Evolutionary conservation across 2,329 filamentous ascomycete species (phyloP).

Genomic region (Aspergillus udagawae): DNA sequence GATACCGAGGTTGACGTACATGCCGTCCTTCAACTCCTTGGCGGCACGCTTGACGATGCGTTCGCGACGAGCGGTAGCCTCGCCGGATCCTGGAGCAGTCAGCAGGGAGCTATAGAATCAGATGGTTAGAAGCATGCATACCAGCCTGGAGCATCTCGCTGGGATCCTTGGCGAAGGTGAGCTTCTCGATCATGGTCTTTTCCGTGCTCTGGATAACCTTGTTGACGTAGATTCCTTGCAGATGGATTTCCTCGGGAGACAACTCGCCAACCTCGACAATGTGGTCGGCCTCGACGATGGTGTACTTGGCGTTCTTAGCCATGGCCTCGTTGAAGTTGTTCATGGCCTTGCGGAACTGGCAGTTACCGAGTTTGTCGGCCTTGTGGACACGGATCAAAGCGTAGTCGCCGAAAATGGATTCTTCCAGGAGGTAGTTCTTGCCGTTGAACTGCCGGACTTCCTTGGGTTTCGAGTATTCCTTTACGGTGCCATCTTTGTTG

Average conservation of each 20-base stretch:
- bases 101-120: neutral
- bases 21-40: conserved; percentile 79
- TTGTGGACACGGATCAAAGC: conserved; percentile 74
- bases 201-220: conserved; percentile 71
- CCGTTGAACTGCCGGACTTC: conserved; percentile 72
- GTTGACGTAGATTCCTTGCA: conserved; percentile 82
- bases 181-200: conserved; percentile 73
- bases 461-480: conserved; percentile 62
- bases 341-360: conserved; percentile 71
- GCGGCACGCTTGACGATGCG: conserved; percentile 75
- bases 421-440: conserved; percentile 71
- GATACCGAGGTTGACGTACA: conserved; percentile 87
- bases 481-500: conserved; percentile 77
- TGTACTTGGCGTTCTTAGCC: conserved; percentile 74
- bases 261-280: conserved; percentile 74
- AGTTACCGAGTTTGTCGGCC: conserved; percentile 74
- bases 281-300: conserved; percentile 81
- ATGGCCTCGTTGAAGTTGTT: conserved; percentile 72
- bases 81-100: conserved; percentile 41
- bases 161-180: conserved; percentile 67
- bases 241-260: conserved; percentile 67
- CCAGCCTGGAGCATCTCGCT: conserved; percentile 46
- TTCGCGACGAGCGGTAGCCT: conserved; percentile 69
- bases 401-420: conserved; percentile 70
- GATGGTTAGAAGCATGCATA: conserved; percentile 43